Conservation (phyloP, 208 protist species). For the Leishmania arabica region DNA sequence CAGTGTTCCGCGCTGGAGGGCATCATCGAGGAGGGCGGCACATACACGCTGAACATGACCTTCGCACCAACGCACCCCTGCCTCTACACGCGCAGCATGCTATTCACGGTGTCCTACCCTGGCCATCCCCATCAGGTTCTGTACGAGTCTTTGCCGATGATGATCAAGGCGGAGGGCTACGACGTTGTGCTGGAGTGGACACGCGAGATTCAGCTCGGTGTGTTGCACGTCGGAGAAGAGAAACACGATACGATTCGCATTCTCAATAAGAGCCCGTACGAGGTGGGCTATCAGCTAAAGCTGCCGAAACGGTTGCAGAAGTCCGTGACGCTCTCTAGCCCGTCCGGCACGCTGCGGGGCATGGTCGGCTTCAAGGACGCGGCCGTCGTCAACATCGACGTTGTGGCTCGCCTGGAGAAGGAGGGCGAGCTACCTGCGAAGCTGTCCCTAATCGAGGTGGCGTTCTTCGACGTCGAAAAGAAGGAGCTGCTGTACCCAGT, state of each 20-base stretch:
- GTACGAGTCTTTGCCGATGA: constrained; percentile 78
- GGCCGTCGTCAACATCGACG: constrained; percentile 80
- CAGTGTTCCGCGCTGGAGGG: constrained; percentile 64
- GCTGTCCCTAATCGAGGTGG: constrained; percentile 81
- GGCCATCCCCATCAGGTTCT: constrained; percentile 29
- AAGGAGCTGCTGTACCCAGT: constrained; percentile 88
- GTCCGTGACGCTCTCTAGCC: constrained; percentile 61
- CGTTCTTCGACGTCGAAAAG: constrained; percentile 79
- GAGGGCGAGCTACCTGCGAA: constrained; percentile 80
- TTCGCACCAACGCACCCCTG: constrained; percentile 79
- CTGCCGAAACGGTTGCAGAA: constrained; percentile 74
- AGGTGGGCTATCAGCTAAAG: constrained; percentile 89
- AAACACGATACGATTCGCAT: constrained; percentile 74
- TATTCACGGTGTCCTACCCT: constrained; percentile 66
- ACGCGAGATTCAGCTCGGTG: constrained; percentile 87
- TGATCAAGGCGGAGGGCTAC: constrained; percentile 91
- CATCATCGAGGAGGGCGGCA: constrained; percentile 64
- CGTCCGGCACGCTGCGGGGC: constrained; percentile 73
- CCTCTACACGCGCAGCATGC: constrained; percentile 64
- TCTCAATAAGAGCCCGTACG: constrained; percentile 95
- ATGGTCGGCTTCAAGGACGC: constrained; percentile 89
- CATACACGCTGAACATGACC: constrained; percentile 50
- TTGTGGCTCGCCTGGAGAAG: constrained; percentile 68
- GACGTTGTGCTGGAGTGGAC: constrained; percentile 94
- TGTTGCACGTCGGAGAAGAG: constrained; percentile 90